Evolutionary conservation across 192 early-diverging fungal genomes (phyloP), one percentile per base, ranked within the genome.

Genomic region (Backusella tarrabulga): DNA sequence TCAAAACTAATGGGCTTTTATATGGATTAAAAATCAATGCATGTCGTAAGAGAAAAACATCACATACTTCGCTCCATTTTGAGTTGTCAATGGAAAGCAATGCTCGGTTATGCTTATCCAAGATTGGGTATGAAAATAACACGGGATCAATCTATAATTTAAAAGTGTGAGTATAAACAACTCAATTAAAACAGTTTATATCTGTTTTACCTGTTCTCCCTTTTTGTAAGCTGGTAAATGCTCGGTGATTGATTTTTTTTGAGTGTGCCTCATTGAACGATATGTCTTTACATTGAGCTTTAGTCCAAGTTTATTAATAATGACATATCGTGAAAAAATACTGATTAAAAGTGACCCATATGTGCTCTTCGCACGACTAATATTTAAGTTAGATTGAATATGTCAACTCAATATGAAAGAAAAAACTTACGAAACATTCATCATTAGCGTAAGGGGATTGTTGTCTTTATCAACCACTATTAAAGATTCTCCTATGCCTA

Each of bases 101-200:
- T 0, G 93, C 90, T 29, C 95, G 81, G 79, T 93, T 96, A 36
- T 88, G 78, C n/a, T 88, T 85, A 68, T 97, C 93, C 52, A 91
- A 89, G 1, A 81, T 89, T 0, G 90, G 89, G 77, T 93, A 96
- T 19, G 94, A 94, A 76, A 94, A 96, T 87, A 96, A 71, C 6
- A 41, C 41, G 6, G 76, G 73, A 2, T 17, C 8, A 46, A 84
- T 85, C 34, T 68, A 44, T 44, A 44, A 17, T 17, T 44, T 44
- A 5, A 5, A 44, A 5, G 42, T 4, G 15, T 44, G 12, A 44
- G 42, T 17, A 44, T 5, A 44, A 17, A 4, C 15, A 17, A 44
- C 15, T 44, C 15, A 17, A 17, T 14, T 44, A 44, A 17, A 44
- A 12, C 15, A 15, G 38, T 23, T 54, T 54, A 21, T 19, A n/a